Evolutionary conservation across 805 yeast genomes (phyloP).

Genomic region (Candida insectalens): DNA sequence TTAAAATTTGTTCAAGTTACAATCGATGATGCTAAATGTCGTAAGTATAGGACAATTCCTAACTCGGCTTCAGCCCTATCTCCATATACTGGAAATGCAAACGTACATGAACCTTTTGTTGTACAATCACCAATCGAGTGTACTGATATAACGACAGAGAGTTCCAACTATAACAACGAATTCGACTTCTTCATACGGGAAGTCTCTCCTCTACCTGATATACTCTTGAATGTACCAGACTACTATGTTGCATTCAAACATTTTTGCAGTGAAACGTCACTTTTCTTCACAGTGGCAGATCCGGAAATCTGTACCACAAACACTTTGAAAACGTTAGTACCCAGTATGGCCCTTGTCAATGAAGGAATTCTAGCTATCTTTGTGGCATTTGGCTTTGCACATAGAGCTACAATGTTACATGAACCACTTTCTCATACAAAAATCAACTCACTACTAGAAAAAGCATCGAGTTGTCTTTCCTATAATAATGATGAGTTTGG

Average conservation of each 20-base stretch:
- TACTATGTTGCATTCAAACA: conserved; percentile 41
- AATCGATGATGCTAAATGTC: too few relatives aligned
- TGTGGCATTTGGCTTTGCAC: conserved; percentile 39
- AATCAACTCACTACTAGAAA: not conserved
- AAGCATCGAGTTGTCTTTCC: not conserved
- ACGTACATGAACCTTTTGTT: too few relatives aligned
- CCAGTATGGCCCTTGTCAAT: conserved; percentile 55
- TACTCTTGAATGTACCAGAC: conserved; percentile 48
- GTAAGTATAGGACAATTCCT: too few relatives aligned
- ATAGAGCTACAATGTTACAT: conserved; percentile 12
- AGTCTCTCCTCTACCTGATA: conserved; percentile 55
- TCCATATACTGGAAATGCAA: too few relatives aligned
- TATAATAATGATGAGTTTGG: not conserved
- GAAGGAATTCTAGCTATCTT: conserved; percentile 48
- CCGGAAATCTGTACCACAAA: conserved; percentile 51
- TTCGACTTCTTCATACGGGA: too few relatives aligned
- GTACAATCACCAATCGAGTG: too few relatives aligned
- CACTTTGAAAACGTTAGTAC: conserved; percentile 61
- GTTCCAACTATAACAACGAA: too few relatives aligned
- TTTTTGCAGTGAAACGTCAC: not conserved
- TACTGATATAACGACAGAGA: too few relatives aligned
- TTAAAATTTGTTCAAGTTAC: too few relatives aligned
- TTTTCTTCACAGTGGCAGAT: not conserved
- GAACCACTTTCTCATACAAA: not conserved
- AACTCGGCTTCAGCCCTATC: too few relatives aligned